A percentile compares a stretch with the other conserved stretches of the same genome.
These are phyloP conservation scores for Aspergillus coremiiformis DNA, from an alignment of 495 filamentous ascomycete genomes.

Conservation along the genomic window DNA sequence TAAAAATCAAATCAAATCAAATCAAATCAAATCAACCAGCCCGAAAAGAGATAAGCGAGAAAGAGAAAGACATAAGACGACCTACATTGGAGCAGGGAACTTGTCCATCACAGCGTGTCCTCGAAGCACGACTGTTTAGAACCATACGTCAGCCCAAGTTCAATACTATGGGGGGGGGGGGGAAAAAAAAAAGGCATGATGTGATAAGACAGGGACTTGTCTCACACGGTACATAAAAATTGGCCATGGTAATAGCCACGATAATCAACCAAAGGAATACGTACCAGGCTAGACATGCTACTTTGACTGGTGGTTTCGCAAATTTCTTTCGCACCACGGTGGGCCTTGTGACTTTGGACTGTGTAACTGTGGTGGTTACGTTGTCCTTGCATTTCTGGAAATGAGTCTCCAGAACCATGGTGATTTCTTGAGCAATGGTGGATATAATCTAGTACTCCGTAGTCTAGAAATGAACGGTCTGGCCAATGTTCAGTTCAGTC, in stretches of 20 bases:
- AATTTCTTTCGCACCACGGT: slow-evolving; percentile 39
- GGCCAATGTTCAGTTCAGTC: background rate
- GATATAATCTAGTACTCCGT: background rate
- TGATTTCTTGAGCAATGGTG: background rate
- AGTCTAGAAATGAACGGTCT: background rate
- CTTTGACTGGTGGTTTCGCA: slow-evolving; percentile 54
- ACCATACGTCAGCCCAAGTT: background rate
- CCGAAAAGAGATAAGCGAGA: background rate
- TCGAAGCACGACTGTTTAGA: slow-evolving; percentile 43
- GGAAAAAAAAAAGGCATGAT: background rate
- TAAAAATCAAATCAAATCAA: background rate
- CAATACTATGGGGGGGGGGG: slow-evolving; percentile 1
- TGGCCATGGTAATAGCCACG: background rate
- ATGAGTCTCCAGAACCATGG: slow-evolving; percentile 19
- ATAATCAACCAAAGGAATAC: slow-evolving; percentile 12
- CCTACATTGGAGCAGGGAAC: slow-evolving; percentile 50
- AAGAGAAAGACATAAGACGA: slow-evolving; percentile 5
- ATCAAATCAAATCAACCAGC: too few relatives aligned
- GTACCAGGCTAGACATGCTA: slow-evolving; percentile 56
- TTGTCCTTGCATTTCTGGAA: slow-evolving; percentile 5
- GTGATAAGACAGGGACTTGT: background rate
- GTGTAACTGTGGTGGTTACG: slow-evolving; percentile 17
- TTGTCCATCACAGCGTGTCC: slow-evolving; percentile 52
- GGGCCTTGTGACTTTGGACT: slow-evolving; percentile 16
- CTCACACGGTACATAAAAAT: background rate